Evolutionary conservation across 805 yeast species (phyloP).

Genomic region (Cyberlindnera maclurae): DNA sequence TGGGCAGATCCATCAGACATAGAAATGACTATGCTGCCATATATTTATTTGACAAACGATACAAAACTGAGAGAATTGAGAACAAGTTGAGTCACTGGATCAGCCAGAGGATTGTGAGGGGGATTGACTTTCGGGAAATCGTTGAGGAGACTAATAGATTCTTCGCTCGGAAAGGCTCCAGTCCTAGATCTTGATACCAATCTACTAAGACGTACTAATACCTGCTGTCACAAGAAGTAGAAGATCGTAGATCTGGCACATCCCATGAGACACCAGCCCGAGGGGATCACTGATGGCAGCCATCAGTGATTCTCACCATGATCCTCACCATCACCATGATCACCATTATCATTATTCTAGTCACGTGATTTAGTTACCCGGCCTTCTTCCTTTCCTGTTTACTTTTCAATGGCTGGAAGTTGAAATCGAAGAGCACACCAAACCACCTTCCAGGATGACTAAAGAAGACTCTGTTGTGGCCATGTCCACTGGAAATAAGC

Average conservation of each 20-base stretch:
- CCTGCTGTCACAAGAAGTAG: no score
- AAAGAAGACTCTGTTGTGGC: no score
- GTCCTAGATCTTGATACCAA: no score
- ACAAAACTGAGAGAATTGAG: slow-evolving; percentile 37
- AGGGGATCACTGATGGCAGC: no score
- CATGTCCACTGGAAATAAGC: slow-evolving; percentile 18
- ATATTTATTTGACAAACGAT: slow-evolving; percentile 64
- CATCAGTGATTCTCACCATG: no score
- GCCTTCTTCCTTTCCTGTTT: neutral
- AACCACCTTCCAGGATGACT: no score
- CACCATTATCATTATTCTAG: no score
- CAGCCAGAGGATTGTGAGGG: slow-evolving; percentile 29
- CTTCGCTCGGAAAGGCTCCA: slow-evolving; percentile 4
- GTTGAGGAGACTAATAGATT: slow-evolving; percentile 18
- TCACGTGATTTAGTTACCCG: neutral
- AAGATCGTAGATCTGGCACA: no score
- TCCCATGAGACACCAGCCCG: no score
- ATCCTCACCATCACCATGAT: no score
- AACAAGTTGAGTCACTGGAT: slow-evolving; percentile 73
- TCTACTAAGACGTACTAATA: no score
- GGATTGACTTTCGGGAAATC: slow-evolving; percentile 13
- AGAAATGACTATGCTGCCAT: slow-evolving; percentile 73
- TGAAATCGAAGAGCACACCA: no score
- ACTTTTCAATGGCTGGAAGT: neutral
- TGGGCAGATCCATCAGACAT: slow-evolving; percentile 89